Percentiles rank a stretch among this genome's conserved stretches.
Evolutionary conservation across 2,329 filamentous ascomycete genomes (phyloP).

Genomic region (Endoconidiophora polonica): DNA sequence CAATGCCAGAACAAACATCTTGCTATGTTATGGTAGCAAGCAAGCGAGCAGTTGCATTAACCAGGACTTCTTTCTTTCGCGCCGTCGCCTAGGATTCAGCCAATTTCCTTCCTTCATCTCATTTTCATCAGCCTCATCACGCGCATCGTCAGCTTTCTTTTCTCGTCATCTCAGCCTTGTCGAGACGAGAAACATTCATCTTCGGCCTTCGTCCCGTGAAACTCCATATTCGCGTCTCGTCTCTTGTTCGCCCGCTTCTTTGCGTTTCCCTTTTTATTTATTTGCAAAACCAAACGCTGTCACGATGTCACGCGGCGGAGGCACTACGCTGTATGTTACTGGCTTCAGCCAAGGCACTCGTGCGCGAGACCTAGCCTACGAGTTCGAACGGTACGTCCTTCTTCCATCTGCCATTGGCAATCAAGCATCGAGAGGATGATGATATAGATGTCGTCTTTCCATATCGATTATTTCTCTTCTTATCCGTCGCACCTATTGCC

Average conservation of each 20-base stretch:
- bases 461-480: neutral
- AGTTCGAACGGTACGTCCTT: slow-evolving; percentile 97
- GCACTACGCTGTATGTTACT: slow-evolving; percentile 93
- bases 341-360: slow-evolving; percentile 98
- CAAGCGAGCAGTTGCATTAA: slow-evolving; percentile 7
- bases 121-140: neutral
- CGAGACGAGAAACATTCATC: neutral
- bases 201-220: neutral
- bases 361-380: slow-evolving; percentile 97
- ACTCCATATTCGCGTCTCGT: neutral
- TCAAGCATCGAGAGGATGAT: slow-evolving; percentile 4
- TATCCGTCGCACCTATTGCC: neutral
- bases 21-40: neutral
- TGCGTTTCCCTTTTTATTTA: slow-evolving; percentile 11
- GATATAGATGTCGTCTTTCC: slow-evolving; percentile 7
- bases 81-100: slow-evolving; percentile 14
- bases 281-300: slow-evolving; percentile 9
- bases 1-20: neutral
- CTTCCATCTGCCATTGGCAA: neutral
- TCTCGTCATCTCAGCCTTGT: slow-evolving; percentile 5
- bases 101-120: neutral
- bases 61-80: slow-evolving; percentile 5
- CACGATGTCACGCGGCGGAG: slow-evolving; percentile 67
- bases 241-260: slow-evolving; percentile 4
- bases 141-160: neutral